These are phyloP conservation scores for Megacollybia platyphylla DNA, from an alignment of 1,284 basidiomycete species.

Conservation along the genomic window DNA sequence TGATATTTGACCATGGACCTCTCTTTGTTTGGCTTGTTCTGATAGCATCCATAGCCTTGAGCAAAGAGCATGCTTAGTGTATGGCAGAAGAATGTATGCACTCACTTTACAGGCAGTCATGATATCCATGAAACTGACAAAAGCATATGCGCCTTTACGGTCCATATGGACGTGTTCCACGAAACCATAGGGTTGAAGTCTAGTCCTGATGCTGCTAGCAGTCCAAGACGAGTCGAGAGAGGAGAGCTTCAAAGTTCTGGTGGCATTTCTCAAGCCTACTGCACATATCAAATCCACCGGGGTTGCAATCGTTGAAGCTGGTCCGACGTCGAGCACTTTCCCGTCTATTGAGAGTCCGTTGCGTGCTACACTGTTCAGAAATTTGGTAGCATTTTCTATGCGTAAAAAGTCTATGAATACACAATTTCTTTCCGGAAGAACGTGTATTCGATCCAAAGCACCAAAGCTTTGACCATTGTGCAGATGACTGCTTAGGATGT, in stretches of 20 bases:
- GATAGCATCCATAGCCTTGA: no score
- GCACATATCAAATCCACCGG: background rate
- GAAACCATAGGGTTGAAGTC: background rate
- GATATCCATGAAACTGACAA: background rate
- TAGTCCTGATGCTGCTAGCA: background rate
- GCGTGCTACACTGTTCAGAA: background rate
- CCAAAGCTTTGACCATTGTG: background rate
- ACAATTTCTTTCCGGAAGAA: background rate
- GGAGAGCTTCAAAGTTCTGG: background rate
- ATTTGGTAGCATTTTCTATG: background rate
- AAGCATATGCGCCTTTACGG: background rate
- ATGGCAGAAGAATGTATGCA: background rate
- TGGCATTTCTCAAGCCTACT: background rate
- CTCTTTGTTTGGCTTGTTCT: background rate
- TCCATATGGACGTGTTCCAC: conserved; percentile 1
- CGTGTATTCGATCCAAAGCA: background rate
- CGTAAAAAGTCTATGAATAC: background rate
- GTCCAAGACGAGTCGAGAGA: background rate
- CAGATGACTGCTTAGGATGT: background rate
- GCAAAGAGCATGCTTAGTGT: no score
- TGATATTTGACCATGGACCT: background rate
- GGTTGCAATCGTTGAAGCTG: no score
- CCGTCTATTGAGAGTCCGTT: no score
- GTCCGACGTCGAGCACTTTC: no score
- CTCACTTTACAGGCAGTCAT: background rate